Evolutionary conservation across 2,329 filamentous ascomycete genomes (phyloP).

Genomic region (Penicillium glabrum): DNA sequence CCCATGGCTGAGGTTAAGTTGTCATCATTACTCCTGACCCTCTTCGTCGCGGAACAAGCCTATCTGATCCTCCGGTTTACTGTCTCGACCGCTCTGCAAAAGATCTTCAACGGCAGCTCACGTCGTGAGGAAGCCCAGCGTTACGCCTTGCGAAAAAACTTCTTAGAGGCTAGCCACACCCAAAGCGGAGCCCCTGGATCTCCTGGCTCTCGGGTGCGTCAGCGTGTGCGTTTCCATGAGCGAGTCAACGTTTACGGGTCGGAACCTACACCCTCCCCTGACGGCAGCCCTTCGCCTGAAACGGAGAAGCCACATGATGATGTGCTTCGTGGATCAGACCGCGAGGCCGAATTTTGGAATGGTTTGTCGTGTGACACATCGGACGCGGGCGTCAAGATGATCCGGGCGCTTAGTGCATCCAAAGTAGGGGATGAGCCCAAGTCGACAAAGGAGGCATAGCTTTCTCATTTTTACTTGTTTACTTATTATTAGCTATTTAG

Average conservation of each 20-base stretch:
- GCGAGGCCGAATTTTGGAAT: conserved; percentile 54
- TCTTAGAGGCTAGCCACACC: conserved; percentile 54
- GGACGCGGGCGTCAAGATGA: conserved; percentile 51
- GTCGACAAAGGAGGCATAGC: conserved; percentile 14
- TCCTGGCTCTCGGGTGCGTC: conserved; percentile 15
- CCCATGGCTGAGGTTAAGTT: conserved; percentile 66
- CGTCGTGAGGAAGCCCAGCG: conserved; percentile 79
- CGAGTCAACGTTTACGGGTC: conserved; percentile 32
- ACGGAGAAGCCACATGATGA: conserved; percentile 25
- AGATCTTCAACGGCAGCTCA: conserved; percentile 77
- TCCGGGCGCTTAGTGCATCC: conserved; percentile 44
- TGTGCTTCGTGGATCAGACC: conserved; percentile 33
- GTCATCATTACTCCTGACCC: conserved; percentile 74
- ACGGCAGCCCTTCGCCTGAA: conserved; percentile 15
- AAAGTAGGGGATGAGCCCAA: conserved; percentile 15
- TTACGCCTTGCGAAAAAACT: conserved; percentile 73
- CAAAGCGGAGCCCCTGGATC: conserved; percentile 8
- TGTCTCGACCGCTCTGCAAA: conserved; percentile 69
- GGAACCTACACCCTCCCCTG: conserved; percentile 27
- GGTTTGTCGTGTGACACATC: conserved; percentile 53
- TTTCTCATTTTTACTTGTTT: neutral
- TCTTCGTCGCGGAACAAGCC: conserved; percentile 80
- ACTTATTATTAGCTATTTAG: neutral
- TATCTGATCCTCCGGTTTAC: conserved; percentile 72
- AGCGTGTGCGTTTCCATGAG: conserved; percentile 35